Evolutionary conservation across 2,329 filamentous ascomycete genomes (phyloP).

Genomic region (Tolypocladium pustulatum): DNA sequence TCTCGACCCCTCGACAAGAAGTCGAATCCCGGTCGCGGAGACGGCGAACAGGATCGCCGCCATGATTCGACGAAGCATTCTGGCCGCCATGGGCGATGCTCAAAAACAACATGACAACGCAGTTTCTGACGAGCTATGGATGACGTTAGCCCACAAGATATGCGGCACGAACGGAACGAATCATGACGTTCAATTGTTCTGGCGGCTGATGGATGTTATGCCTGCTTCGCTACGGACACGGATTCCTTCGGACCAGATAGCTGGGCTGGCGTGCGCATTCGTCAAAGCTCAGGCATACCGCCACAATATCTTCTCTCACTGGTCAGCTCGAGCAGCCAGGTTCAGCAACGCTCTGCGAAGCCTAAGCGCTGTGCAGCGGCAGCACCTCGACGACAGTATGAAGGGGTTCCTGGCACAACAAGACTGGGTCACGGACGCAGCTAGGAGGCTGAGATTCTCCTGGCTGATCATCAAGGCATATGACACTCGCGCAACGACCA

Average conservation of each 20-base stretch:
- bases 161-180: slow-evolving; percentile 3
- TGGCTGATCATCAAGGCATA: slow-evolving; percentile 13
- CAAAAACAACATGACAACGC: slow-evolving; percentile 1
- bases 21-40: slow-evolving; percentile 4
- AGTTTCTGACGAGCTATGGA: slow-evolving; percentile 8
- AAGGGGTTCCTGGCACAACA: slow-evolving; percentile 4
- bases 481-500: slow-evolving; percentile 3
- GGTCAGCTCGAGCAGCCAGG: slow-evolving; percentile 7
- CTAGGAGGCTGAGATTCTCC: slow-evolving; percentile 7
- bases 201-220: slow-evolving; percentile 7
- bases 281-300: slow-evolving; percentile 10
- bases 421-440: slow-evolving; percentile 2
- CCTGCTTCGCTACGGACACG: slow-evolving; percentile 6
- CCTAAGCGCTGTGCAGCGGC: slow-evolving; percentile 4
- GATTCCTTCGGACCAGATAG: slow-evolving; percentile 6
- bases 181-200: slow-evolving; percentile 10
- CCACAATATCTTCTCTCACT: slow-evolving; percentile 6
- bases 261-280: slow-evolving; percentile 5
- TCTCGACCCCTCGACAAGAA: slow-evolving; percentile 7
- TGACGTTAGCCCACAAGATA: slow-evolving; percentile 4
- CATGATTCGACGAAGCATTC: slow-evolving; percentile 10
- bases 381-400: slow-evolving; percentile 5
- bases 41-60: slow-evolving; percentile 7
- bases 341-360: slow-evolving; percentile 8
- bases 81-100: slow-evolving; percentile 7